Conservation (phyloP, 2,329 filamentous ascomycete species). For the Fusarium chlamydosporum region DNA sequence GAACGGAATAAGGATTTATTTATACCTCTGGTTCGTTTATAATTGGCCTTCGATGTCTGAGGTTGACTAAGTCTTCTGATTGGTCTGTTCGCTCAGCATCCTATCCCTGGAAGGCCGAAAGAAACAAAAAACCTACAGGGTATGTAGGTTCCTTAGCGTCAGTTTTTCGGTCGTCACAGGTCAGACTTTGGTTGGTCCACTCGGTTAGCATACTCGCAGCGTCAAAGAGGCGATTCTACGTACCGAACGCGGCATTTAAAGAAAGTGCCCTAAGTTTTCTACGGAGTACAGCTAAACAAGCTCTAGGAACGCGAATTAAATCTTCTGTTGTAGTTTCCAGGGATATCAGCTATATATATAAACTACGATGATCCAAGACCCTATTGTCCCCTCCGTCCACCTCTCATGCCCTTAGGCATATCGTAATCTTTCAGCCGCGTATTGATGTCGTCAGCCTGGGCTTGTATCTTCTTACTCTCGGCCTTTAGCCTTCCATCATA, state of each 20-base stretch:
- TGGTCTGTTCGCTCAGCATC: conserved; percentile 38
- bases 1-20: neutral
- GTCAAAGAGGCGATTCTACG: too few species aligned
- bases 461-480: conserved; percentile 54
- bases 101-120: conserved; percentile 3
- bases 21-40: conserved; percentile 16
- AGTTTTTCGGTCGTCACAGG: too few species aligned
- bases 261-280: too few species aligned
- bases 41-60: too few species aligned
- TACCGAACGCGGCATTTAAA: too few species aligned
- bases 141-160: too few species aligned
- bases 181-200: neutral
- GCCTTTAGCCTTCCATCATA: conserved; percentile 48
- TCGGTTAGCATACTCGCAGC: neutral
- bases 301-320: too few species aligned
- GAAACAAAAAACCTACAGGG: too few species aligned
- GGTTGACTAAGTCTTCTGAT: conserved; percentile 2
- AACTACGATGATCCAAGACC: too few species aligned
- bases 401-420: conserved; percentile 15
- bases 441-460: conserved; percentile 49
- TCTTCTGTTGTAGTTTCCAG: too few species aligned
- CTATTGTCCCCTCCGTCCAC: too few species aligned
- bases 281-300: too few species aligned
- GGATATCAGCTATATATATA: neutral
- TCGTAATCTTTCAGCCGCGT: conserved; percentile 54